Evolutionary conservation across 2,329 filamentous ascomycete species (phyloP), one percentile per base, ranked within the genome.

Genomic region (Sarocladium kiliense): DNA sequence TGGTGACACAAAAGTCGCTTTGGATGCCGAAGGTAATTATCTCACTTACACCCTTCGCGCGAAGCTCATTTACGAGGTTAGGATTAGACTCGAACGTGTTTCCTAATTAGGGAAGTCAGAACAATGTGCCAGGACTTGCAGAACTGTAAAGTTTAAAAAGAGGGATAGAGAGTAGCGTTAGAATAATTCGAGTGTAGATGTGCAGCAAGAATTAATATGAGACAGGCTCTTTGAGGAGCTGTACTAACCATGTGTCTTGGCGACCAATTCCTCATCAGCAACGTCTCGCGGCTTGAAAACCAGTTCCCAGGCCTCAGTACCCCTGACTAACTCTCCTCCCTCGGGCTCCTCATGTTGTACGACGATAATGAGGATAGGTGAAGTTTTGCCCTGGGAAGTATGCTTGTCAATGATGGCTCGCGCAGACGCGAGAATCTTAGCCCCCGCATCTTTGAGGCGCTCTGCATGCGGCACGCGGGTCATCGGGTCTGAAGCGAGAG

Each of bases 311-410:
- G 37, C 37, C 37, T 41, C 18, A n/a, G 37, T 41, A 18, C 37
- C 37, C 37, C 37, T 41, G 37, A 41, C 37, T n/a, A 41, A 41
- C 37, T 41, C 37, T 41, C 37, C 37, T 41, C 37, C 37, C 37
- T 41, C 37, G 6, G 37, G 11, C n/a, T 41, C 37, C 37, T 41
- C 37, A 18, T 41, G 37, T n/a, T 41, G 37, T 19, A 41, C 37
- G 37, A 41, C 37, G 10, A 41, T 6, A 19, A 41, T 11, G n/a
- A 41, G 37, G 18, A 41, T 41, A 19, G 37, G 37, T n/a, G 37
- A 41, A n/a, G n/a, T 6, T 41, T 41, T 41, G 10, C n/a, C 37
- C 37, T 41, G 37, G 37, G 37, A 12, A 19, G n/a, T n/a, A 41
- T 41, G 37, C 37, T 41, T 11, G n/a, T 41, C 37, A 19, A 41